These are phyloP conservation scores for Ophiostoma novo-ulmi DNA, from an alignment of 2,329 filamentous ascomycete genomes.

Conservation along the genomic window DNA sequence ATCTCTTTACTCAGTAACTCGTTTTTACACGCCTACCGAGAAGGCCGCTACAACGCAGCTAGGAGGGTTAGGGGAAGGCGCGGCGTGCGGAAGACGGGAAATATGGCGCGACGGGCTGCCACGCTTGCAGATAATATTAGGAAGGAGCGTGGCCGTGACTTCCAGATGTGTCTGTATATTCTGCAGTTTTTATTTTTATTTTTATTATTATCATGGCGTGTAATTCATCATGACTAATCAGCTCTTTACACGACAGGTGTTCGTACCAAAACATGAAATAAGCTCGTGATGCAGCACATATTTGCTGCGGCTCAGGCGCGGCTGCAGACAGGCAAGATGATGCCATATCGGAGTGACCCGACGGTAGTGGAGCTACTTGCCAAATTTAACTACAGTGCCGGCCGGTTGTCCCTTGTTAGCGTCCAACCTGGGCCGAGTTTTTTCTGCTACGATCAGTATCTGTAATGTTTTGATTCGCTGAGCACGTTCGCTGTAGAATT, in stretches of 20 bases:
- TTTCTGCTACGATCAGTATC: neutral
- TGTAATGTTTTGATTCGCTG: neutral
- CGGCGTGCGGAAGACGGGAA: constrained; percentile 10
- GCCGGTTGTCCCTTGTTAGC: constrained; percentile 7
- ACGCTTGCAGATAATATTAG: neutral
- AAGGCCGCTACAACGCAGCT: constrained; percentile 17
- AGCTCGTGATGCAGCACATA: neutral
- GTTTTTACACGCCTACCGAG: constrained; percentile 8
- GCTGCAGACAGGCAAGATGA: constrained; percentile 9
- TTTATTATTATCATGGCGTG: too few relatives aligned
- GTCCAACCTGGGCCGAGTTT: neutral
- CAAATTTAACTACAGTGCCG: neutral
- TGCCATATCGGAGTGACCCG: neutral
- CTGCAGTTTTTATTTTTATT: neutral
- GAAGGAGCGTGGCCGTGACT: neutral
- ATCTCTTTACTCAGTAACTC: neutral
- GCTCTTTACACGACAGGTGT: neutral
- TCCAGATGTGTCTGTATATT: neutral
- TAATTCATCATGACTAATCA: neutral
- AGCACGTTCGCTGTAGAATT: neutral
- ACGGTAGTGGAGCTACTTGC: neutral
- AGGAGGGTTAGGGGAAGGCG: constrained; percentile 19
- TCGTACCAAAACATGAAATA: neutral
- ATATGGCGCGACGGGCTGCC: constrained; percentile 5
- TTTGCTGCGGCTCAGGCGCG: neutral